These are phyloP conservation scores for Pseudocercospora macadamiae DNA, from an alignment of 2,329 filamentous ascomycete genomes.

Conservation along the genomic window DNA sequence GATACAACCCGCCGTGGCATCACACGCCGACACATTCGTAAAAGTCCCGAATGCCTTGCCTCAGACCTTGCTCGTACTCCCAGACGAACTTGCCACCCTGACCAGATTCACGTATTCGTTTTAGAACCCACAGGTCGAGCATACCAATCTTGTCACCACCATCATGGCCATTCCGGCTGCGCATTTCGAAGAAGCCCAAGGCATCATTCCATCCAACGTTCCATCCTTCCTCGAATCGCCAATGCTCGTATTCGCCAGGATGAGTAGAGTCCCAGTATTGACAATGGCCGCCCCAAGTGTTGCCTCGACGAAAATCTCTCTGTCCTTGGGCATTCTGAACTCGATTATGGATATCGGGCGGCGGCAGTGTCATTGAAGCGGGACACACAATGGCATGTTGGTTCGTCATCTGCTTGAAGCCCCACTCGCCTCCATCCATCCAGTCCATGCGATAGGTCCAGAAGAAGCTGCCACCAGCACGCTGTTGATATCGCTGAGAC, in stretches of 20 bases:
- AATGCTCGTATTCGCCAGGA: conserved; percentile 54
- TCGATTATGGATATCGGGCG: conserved; percentile 42
- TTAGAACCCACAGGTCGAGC: conserved; percentile 61
- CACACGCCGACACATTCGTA: conserved; percentile 37
- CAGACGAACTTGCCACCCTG: conserved; percentile 53
- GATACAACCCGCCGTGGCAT: background rate
- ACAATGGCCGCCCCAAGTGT: conserved; percentile 49
- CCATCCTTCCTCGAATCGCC: conserved; percentile 60
- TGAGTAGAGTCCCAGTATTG: conserved; percentile 54
- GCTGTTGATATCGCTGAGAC: conserved; percentile 52
- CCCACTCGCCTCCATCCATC: conserved; percentile 66
- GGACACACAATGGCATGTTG: conserved; percentile 49
- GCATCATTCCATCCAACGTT: conserved; percentile 61
- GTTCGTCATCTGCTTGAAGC: conserved; percentile 57
- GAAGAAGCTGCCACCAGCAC: conserved; percentile 58
- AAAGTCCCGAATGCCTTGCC: conserved; percentile 51
- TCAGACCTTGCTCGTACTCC: conserved; percentile 55
- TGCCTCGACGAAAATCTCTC: conserved; percentile 41
- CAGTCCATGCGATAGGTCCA: conserved; percentile 66
- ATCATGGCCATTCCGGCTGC: conserved; percentile 38
- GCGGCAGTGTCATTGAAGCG: conserved; percentile 41
- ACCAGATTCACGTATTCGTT: conserved; percentile 56
- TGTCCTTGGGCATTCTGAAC: conserved; percentile 46
- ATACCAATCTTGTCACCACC: conserved; percentile 59
- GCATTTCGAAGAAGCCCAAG: conserved; percentile 53